Percentiles rank a stretch among this genome's conserved stretches.
phyloP scores from a whole-genome alignment of 805 yeast species.

The Candida cerambycidarum region DNA sequence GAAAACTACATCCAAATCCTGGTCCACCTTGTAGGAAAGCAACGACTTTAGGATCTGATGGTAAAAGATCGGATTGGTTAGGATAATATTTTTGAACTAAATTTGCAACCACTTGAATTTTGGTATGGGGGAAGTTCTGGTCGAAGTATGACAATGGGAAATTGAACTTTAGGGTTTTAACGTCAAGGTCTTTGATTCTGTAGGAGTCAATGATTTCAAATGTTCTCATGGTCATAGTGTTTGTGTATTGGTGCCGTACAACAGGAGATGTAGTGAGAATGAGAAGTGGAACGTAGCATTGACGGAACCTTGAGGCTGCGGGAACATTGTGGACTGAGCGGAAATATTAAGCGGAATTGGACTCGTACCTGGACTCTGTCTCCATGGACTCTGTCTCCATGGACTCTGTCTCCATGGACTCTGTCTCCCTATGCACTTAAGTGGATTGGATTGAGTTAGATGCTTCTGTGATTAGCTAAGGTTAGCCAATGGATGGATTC shows the following conservation, averaged over 20 bases:
- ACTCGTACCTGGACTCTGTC: too few species aligned
- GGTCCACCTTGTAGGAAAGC: slow-evolving; percentile 57
- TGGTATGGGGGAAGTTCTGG: slow-evolving; percentile 4
- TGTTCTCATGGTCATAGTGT: slow-evolving; percentile 6
- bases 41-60: slow-evolving; percentile 34
- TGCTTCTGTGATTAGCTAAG: too few species aligned
- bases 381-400: too few species aligned
- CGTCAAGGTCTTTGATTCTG: slow-evolving; percentile 19
- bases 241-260: neutral
- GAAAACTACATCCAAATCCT: slow-evolving; percentile 46
- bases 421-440: too few species aligned
- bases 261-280: too few species aligned
- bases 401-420: too few species aligned
- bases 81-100: slow-evolving; percentile 32
- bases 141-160: slow-evolving; percentile 22
- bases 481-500: too few species aligned
- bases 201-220: slow-evolving; percentile 23
- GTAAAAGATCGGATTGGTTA: slow-evolving; percentile 19
- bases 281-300: too few species aligned
- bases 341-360: too few species aligned
- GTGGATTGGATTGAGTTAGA: too few species aligned
- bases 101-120: slow-evolving; percentile 28
- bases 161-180: slow-evolving; percentile 22
- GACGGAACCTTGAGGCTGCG: too few species aligned
- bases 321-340: too few species aligned